Evolutionary conservation across 164 flowering plant species (phyloP).

Genomic region (Berberis thunbergii): DNA sequence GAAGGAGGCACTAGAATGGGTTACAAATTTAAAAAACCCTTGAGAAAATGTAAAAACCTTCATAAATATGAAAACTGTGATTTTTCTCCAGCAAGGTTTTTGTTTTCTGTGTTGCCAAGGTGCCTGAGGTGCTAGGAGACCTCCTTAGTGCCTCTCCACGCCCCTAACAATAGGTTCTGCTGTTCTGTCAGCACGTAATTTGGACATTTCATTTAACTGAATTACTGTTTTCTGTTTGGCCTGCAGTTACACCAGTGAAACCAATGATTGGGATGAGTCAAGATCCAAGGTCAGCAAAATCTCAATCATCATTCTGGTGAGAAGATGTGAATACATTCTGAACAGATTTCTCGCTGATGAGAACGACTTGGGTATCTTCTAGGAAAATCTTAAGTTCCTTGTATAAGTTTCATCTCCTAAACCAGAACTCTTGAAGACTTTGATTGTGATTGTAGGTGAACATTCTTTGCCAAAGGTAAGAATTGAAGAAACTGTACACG

Average conservation of each 20-base stretch:
- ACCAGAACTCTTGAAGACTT: slow-evolving; percentile 3
- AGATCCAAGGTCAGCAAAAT: slow-evolving; percentile 76
- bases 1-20: too few species aligned
- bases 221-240: slow-evolving; percentile 6
- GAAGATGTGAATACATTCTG: slow-evolving; percentile 75
- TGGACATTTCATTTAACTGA: not conserved
- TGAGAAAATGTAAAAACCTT: too few species aligned
- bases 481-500: slow-evolving; percentile 61
- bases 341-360: slow-evolving; percentile 64
- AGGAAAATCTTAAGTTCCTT: not conserved
- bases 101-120: too few species aligned
- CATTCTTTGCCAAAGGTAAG: slow-evolving; percentile 60
- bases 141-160: too few species aligned
- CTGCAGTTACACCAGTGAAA: slow-evolving; percentile 33
- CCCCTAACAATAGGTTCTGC: not conserved
- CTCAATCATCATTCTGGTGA: slow-evolving; percentile 46
- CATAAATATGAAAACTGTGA: too few species aligned
- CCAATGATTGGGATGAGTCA: slow-evolving; percentile 39
- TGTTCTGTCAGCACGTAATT: not conserved
- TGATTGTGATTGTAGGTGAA: slow-evolving; percentile 45
- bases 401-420: not conserved
- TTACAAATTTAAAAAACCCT: too few species aligned
- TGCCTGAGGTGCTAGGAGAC: too few species aligned
- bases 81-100: too few species aligned
- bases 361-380: slow-evolving; percentile 50